These are phyloP conservation scores for Aristolochia californica DNA, from an alignment of 164 flowering plant species.

Conservation along the genomic window DNA sequence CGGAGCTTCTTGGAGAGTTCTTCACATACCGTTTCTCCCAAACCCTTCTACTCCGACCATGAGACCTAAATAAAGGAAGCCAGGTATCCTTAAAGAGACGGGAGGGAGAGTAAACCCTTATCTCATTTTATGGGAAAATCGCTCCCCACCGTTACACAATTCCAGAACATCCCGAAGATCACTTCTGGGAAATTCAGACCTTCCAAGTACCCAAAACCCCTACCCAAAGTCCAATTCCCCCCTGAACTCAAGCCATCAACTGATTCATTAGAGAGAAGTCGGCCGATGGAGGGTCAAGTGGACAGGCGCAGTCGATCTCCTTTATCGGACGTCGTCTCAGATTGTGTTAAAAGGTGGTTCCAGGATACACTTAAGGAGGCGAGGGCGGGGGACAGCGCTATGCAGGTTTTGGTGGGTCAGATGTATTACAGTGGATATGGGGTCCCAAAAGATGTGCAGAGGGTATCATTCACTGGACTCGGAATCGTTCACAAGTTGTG, in stretches of 20 bases:
- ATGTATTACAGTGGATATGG: constrained; percentile 93
- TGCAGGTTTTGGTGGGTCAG: constrained; percentile 91
- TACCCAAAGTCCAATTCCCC: constrained; percentile 3
- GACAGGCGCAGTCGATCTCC: constrained; percentile 26
- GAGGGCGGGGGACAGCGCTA: constrained; percentile 57
- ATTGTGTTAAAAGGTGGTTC: constrained; percentile 77
- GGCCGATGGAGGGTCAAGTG: constrained; percentile 12
- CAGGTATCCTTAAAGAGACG: not conserved
- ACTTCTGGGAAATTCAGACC: constrained; percentile 3
- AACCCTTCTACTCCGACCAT: no score
- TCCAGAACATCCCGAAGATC: constrained; percentile 10
- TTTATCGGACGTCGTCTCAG: constrained; percentile 57
- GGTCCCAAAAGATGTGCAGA: constrained; percentile 45
- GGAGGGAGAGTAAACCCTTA: not conserved
- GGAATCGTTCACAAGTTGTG: not conserved
- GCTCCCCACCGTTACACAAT: constrained; percentile 9
- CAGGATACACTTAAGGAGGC: constrained; percentile 82
- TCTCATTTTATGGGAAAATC: constrained; percentile 28
- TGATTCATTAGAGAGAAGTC: not conserved
- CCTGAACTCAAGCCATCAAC: constrained; percentile 7
- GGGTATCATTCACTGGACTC: constrained; percentile 29
- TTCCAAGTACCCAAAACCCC: constrained; percentile 11
- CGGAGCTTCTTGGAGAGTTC: no score
- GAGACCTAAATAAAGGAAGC: no score
- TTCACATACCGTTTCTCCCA: no score